phyloP scores from a whole-genome alignment of 805 yeast species.

The Nakazawaea ernobii region DNA sequence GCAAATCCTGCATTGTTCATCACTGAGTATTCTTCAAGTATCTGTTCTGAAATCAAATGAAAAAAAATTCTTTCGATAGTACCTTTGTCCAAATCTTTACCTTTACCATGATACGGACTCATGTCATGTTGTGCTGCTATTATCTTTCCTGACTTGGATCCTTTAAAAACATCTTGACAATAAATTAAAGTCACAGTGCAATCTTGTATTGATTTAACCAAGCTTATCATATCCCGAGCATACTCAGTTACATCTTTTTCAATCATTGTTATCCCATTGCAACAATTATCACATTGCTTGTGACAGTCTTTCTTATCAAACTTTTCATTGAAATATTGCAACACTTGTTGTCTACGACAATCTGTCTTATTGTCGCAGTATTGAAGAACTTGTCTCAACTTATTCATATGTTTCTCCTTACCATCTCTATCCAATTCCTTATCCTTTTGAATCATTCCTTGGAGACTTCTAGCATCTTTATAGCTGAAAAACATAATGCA shows the following conservation, averaged over 20 bases:
- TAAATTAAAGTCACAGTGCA: slow-evolving; percentile 69
- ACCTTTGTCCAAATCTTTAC: slow-evolving; percentile 55
- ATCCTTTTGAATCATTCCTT: slow-evolving; percentile 73
- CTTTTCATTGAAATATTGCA: slow-evolving; percentile 84
- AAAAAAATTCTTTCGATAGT: slow-evolving; percentile 81
- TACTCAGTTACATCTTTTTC: slow-evolving; percentile 63
- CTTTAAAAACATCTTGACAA: slow-evolving; percentile 79
- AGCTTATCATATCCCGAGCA: slow-evolving; percentile 51
- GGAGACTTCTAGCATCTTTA: slow-evolving; percentile 73
- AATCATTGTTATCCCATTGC: slow-evolving; percentile 31
- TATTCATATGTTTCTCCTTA: slow-evolving; percentile 70
- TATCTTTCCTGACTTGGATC: slow-evolving; percentile 60
- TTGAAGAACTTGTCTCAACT: slow-evolving; percentile 77
- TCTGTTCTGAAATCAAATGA: slow-evolving; percentile 60
- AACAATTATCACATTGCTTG: slow-evolving; percentile 83
- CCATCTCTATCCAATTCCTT: slow-evolving; percentile 55
- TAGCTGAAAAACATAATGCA: slow-evolving; percentile 81
- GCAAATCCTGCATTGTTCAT: slow-evolving; percentile 79
- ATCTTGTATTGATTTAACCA: slow-evolving; percentile 52
- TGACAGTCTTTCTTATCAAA: slow-evolving; percentile 64
- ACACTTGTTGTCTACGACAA: slow-evolving; percentile 83
- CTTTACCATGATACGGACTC: slow-evolving; percentile 63
- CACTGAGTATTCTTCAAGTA: slow-evolving; percentile 65
- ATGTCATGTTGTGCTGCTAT: slow-evolving; percentile 55
- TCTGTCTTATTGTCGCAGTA: slow-evolving; percentile 90